phyloP scores from a whole-genome alignment of 805 yeast species.

The Metschnikowia continentalis region DNA sequence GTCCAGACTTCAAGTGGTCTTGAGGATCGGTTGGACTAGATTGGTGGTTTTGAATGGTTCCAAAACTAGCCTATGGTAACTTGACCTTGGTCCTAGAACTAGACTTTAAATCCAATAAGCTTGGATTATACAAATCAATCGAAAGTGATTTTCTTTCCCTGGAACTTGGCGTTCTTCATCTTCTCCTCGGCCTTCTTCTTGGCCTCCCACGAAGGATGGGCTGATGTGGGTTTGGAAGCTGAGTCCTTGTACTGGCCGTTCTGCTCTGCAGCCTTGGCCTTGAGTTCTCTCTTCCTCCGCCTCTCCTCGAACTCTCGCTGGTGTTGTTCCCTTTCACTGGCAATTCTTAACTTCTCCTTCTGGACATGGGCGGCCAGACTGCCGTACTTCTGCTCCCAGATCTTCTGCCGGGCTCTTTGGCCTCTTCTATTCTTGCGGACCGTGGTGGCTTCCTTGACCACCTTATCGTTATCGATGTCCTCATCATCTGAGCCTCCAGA shows the following conservation, averaged over 20 bases:
- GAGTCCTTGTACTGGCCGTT: conserved; percentile 21
- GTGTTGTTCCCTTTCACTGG: conserved; percentile 53
- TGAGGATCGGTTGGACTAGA: too few species aligned
- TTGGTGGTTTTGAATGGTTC: too few species aligned
- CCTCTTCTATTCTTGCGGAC: conserved; percentile 88
- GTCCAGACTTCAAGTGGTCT: too few species aligned
- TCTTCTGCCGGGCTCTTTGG: conserved; percentile 93
- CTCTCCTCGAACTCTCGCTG: conserved; percentile 71
- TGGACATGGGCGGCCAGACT: conserved; percentile 75
- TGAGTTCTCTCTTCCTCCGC: conserved; percentile 60
- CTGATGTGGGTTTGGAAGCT: not conserved
- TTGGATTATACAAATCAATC: conserved; percentile 29
- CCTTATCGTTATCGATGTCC: conserved; percentile 40
- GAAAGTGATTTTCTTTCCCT: conserved; percentile 82
- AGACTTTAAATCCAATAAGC: too few species aligned
- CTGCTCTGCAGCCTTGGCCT: conserved; percentile 30
- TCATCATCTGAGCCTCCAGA: conserved; percentile 80
- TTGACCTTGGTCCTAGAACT: too few species aligned
- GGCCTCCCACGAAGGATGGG: conserved; percentile 99
- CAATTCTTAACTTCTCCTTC: conserved; percentile 53
- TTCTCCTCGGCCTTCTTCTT: conserved; percentile 70
- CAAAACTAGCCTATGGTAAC: too few species aligned
- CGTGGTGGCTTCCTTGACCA: conserved; percentile 49
- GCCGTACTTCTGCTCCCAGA: conserved; percentile 93
- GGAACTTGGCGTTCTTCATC: conserved; percentile 58